Evolutionary conservation across 768 basidiomycete species (phyloP).

Genomic region (Podaxis sp.): DNA sequence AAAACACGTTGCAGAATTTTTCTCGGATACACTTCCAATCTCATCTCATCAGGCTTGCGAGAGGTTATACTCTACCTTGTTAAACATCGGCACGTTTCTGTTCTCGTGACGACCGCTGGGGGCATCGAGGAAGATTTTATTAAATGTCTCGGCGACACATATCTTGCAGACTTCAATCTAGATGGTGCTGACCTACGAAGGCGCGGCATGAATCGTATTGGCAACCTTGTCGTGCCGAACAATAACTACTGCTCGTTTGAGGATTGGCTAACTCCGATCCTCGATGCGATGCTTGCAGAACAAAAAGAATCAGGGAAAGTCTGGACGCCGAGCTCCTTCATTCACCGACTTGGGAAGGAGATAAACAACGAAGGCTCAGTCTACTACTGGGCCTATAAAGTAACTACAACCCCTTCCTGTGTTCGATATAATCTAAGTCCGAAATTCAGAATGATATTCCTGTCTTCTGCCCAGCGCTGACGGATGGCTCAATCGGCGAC

Average conservation of each 20-base stretch:
- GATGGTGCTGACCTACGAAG: conserved; percentile 86
- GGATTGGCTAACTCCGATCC: conserved; percentile 96
- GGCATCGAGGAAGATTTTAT: conserved; percentile 99
- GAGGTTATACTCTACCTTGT: conserved; percentile 92
- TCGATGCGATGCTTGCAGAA: conserved; percentile 87
- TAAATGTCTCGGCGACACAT: conserved; percentile 97
- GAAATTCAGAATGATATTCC: conserved; percentile 88
- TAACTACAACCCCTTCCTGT: conserved; percentile 41
- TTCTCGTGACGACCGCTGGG: conserved; percentile 95
- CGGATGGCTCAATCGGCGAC: conserved; percentile 97
- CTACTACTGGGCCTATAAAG: conserved; percentile 99
- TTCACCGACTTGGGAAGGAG: conserved; percentile 91
- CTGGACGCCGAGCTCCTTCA: conserved; percentile 96
- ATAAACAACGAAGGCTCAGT: conserved; percentile 97
- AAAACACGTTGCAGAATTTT: conserved; percentile 85
- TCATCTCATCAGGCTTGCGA: conserved; percentile 95
- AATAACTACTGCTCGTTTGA: conserved; percentile 99
- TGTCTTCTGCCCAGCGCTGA: conserved; percentile 97
- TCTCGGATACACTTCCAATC: conserved; percentile 97
- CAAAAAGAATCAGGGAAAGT: conserved; percentile 67
- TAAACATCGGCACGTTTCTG: conserved; percentile 87
- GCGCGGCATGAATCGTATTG: conserved; percentile 95
- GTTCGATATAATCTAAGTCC: conserved; percentile 15
- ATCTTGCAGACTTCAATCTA: conserved; percentile 89
- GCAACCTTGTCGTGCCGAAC: conserved; percentile 94